Percentiles rank a stretch among this genome's conserved stretches.
phyloP scores from a whole-genome alignment of 352 stramenopile genomes.

The Peronospora belbahrii region DNA sequence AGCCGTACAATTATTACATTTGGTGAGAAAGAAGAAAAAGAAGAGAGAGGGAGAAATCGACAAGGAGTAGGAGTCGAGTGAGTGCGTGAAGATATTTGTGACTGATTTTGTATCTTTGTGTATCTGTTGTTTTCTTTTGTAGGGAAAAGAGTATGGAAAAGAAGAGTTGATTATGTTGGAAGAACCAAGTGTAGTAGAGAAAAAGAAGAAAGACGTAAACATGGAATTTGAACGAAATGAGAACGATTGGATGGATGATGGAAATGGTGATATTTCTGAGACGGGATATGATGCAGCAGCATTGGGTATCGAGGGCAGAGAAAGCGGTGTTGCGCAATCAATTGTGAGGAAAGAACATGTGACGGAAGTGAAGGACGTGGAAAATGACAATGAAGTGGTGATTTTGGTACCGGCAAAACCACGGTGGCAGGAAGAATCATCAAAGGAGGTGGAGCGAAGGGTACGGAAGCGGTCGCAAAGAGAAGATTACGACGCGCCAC shows the following conservation, averaged over 20 bases:
- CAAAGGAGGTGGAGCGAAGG: slow-evolving; percentile 5
- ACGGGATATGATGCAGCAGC: no score
- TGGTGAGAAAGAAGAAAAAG: slow-evolving; percentile 19
- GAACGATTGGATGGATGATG: slow-evolving; percentile 11
- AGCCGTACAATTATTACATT: slow-evolving; percentile 34
- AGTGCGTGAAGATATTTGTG: background rate
- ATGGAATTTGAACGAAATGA: slow-evolving; percentile 4
- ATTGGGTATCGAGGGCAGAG: slow-evolving; percentile 2
- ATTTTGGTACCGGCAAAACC: slow-evolving; percentile 5
- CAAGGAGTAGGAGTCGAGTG: no score
- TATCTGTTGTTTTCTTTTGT: slow-evolving; percentile 2
- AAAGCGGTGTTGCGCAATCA: no score
- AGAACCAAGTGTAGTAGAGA: slow-evolving; percentile 19
- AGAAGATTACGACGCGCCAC: background rate
- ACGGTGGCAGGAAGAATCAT: slow-evolving; percentile 7
- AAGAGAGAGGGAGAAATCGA: background rate
- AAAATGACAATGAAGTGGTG: slow-evolving; percentile 16
- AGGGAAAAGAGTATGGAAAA: slow-evolving; percentile 25
- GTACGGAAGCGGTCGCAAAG: slow-evolving; percentile 13
- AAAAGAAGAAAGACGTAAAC: slow-evolving; percentile 23
- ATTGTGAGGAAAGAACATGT: background rate
- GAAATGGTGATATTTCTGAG: no score
- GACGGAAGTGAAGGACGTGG: slow-evolving; percentile 4
- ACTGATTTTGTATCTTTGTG: background rate
- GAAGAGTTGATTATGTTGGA: slow-evolving; percentile 35